Evolutionary conservation across 495 filamentous ascomycete species (phyloP), one percentile per base, ranked within the genome.

Genomic region (Apiosordaria backusii): DNA sequence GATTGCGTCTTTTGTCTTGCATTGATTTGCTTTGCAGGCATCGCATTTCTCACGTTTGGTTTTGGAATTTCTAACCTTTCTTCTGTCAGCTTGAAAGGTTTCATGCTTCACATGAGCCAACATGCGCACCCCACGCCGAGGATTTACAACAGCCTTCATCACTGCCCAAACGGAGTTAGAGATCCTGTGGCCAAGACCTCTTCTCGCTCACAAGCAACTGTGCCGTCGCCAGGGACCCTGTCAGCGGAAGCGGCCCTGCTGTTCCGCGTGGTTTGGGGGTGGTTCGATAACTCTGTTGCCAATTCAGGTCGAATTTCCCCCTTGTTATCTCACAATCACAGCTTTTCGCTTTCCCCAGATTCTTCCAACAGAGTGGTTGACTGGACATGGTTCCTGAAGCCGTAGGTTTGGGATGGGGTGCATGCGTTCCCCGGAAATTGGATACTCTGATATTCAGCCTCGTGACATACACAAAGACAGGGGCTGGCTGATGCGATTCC

Each of bases 341-440:
- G 10, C 35, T 45, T n/a, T 22, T n/a, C 21, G 52, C 4, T 53
- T 54, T 29, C 63, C 66, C 69, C 66, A 66, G 66, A 18, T 66
- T 58, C 29, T 62, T 63, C 65, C 66, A 61, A 35, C 61, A 50
- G 52, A 59, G 13, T 59, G 65, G 69, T 66, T 57, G 29, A 63
- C 19, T 62, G 55, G 45, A 62, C 64, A 52, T 40, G 25, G 40
- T 60, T 26, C 55, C 50, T 58, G 64, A 67, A 35, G 64, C 66
- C 70, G 65, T 65, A 64, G 67, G 50, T 27, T 52, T 50, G 70
- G 69, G 66, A 66, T 64, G 60, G 26, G 26, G n/a, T 13, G 27
- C 23, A 26, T 23, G 21, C 16, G 13, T 16, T 55, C 6, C 26
- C 57, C 21, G 24, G 25, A 59, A 59, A 59, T 59, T 29, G 57